Evolutionary conservation across 2,329 filamentous ascomycete genomes (phyloP).

Genomic region (Fusarium sp.): DNA sequence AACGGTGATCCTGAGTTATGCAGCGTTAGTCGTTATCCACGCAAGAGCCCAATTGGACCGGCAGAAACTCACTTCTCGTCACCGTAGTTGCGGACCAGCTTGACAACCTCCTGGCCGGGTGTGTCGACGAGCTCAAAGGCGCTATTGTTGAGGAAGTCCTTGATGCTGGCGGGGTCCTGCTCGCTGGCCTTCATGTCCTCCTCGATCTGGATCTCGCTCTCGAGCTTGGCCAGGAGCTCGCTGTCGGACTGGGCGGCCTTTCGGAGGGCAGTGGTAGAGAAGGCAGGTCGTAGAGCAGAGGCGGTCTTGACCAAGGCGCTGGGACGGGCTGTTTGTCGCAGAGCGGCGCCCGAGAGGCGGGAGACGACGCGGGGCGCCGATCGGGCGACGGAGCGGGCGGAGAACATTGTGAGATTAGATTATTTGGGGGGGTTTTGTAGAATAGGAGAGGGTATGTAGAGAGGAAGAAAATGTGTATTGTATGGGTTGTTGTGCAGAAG

Average conservation of each 20-base stretch:
- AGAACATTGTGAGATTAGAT: conserved; percentile 69
- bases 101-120: conserved; percentile 86
- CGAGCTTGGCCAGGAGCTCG: conserved; percentile 87
- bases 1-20: conserved; percentile 53
- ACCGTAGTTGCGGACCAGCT: conserved; percentile 82
- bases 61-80: conserved; percentile 79
- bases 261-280: conserved; percentile 59
- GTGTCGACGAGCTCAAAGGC: conserved; percentile 86
- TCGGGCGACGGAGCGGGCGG: conserved; percentile 72
- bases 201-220: conserved; percentile 86
- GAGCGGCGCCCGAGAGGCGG: conserved; percentile 64
- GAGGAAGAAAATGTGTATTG: background rate
- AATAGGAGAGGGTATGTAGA: background rate
- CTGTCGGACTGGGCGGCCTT: conserved; percentile 70
- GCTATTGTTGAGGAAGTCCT: conserved; percentile 88
- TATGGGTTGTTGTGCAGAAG: conserved; percentile 31
- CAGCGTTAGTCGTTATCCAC: conserved; percentile 30
- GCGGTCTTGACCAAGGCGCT: conserved; percentile 61
- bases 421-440: background rate
- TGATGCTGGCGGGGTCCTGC: conserved; percentile 78
- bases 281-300: conserved; percentile 51
- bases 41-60: conserved; percentile 1
- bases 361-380: conserved; percentile 72
- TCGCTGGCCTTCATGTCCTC: conserved; percentile 79
- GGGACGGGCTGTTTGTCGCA: conserved; percentile 63